Evolutionary conservation across 257 asterid genomes (phyloP).

Genomic region (Solanum verrucosum): DNA sequence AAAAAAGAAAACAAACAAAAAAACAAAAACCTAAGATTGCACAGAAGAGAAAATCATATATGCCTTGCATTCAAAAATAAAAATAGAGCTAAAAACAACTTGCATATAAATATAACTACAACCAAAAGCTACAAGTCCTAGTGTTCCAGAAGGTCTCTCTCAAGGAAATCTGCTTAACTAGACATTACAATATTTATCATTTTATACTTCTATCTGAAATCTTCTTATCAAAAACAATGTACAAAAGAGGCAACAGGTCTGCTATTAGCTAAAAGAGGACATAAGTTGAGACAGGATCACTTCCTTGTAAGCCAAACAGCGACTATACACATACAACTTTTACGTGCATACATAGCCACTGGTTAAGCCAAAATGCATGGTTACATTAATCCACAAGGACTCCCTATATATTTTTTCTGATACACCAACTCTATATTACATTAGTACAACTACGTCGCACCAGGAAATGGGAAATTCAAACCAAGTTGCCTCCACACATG

Average conservation of each 20-base stretch:
- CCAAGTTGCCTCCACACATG: conserved; percentile 29
- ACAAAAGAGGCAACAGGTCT: conserved; percentile 30
- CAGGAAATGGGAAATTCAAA: conserved; percentile 11
- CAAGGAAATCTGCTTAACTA: conserved; percentile 20
- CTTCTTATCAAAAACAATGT: conserved; percentile 47
- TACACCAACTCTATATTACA: neutral
- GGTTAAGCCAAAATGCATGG: conserved; percentile 6
- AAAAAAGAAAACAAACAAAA: neutral
- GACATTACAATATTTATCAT: conserved; percentile 14
- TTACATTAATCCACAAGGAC: neutral
- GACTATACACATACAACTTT: conserved; percentile 33
- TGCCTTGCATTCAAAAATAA: neutral
- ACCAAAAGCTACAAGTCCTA: neutral
- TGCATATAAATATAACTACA: neutral
- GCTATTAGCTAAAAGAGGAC: conserved; percentile 21
- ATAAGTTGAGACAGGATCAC: conserved; percentile 13
- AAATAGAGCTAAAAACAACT: neutral
- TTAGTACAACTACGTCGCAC: conserved; percentile 5
- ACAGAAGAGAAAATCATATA: neutral
- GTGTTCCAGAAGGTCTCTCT: neutral
- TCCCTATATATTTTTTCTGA: neutral
- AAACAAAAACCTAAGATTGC: neutral
- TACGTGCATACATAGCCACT: conserved; percentile 17
- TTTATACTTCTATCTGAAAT: conserved; percentile 15
- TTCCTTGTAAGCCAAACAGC: conserved; percentile 19